Base-by-base conservation (phyloP, 306 rosid genomes). In the Pterocarpus macrocarpus region DNA sequence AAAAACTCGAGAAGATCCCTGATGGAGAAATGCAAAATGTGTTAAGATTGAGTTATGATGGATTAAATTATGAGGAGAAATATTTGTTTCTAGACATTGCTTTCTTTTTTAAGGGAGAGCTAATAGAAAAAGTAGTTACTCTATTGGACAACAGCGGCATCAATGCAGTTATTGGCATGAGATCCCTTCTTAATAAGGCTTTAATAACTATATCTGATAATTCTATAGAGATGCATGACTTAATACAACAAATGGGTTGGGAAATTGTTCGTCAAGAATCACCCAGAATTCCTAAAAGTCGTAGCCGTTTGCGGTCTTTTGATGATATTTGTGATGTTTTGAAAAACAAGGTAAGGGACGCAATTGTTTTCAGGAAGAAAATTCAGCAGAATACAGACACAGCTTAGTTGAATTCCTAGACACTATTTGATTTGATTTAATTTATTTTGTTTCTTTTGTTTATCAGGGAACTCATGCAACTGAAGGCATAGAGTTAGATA, bases 211-310 rank as follows among this genome's bases (percentile, higher is more conserved):
- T 50, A 6, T 28, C 58, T 5, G 5, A 12, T 2, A 0, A 5
- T 43, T 43, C 2, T 12, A 7, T 1, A n/a, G 9, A 9, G 4
- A 80, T 82, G 89, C 86, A 82, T 68, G 84, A 73, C 17, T 47
- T 78, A 38, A 9, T 86, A 17, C 79, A 86, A 8, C 7, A 36
- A 28, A 50, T 78, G 64, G 89, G 76, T 8, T 10, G 5, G 9
- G 56, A 15, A 0, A 78, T 79, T 38, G 36, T 69, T 69, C 70
- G 30, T n/a, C 69, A 41, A 57, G 69, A 43, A 43, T 43, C 59
- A 8, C 13, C 28, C 5, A 2, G 33, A 17, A 15, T 57, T 9
- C 71, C 52, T 69, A 38, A n/a, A 34, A 12, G 14, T 4, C 38
- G 32, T 0, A 69, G 76, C 11, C 61, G 77, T 0, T 12, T 79